Evolutionary conservation across 768 basidiomycete species (phyloP).

Genomic region (Amanita phalloides): DNA sequence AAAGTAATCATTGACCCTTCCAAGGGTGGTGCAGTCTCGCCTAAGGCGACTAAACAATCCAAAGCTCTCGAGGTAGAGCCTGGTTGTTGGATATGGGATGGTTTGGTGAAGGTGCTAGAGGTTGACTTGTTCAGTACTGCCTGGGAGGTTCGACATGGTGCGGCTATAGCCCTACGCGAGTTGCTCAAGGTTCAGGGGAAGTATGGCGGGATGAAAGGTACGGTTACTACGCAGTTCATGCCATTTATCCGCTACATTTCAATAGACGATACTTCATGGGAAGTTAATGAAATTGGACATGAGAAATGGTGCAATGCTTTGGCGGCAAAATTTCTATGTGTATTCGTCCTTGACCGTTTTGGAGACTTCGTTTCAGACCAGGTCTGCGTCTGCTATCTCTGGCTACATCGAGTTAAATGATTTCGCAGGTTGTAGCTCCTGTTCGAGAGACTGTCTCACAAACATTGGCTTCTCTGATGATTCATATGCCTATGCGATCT

Average conservation of each 20-base stretch:
- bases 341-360: conserved; percentile 94
- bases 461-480: conserved; percentile 78
- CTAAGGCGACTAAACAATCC: conserved; percentile 66
- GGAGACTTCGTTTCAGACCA: conserved; percentile 97
- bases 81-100: conserved; percentile 83
- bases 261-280: conserved; percentile 37
- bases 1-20: conserved; percentile 71
- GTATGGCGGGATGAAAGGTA: conserved; percentile 76
- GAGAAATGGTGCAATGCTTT: conserved; percentile 88
- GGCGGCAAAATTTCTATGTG: conserved; percentile 74
- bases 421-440: conserved; percentile 71
- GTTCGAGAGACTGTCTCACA: conserved; percentile 95
- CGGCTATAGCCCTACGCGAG: conserved; percentile 85
- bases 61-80: conserved; percentile 66
- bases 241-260: not conserved
- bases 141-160: conserved; percentile 94
- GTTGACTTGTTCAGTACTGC: conserved; percentile 75
- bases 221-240: conserved; percentile 6
- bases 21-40: conserved; percentile 78
- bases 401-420: not conserved
- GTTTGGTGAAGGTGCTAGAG: conserved; percentile 66
- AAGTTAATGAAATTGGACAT: conserved; percentile 58
- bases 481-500: conserved; percentile 79
- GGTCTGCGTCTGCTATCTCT: conserved; percentile 15
- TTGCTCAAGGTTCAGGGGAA: conserved; percentile 76